Percentiles rank a stretch among this genome's conserved stretches.
Conservation (phyloP, 805 yeast genomes). For the Metschnikowia peoriensis region DNA sequence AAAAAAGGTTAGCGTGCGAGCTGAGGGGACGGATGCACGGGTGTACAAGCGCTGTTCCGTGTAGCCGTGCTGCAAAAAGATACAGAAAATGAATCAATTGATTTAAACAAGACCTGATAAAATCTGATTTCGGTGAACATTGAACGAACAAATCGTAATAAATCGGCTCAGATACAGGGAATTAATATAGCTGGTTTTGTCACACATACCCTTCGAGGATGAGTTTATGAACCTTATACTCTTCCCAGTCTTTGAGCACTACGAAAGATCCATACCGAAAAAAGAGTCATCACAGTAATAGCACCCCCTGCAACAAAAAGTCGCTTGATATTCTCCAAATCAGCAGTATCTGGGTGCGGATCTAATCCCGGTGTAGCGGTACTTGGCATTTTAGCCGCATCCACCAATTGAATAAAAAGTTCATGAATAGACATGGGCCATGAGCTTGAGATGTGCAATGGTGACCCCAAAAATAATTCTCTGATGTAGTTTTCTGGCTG, state of each 20-base stretch:
- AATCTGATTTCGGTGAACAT: no score
- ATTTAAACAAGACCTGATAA: no score
- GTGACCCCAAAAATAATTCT: constrained; percentile 65
- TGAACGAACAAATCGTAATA: no score
- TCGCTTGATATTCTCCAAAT: constrained; percentile 50
- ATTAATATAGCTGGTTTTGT: no score
- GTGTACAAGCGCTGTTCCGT: not conserved
- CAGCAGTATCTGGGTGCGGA: constrained; percentile 60
- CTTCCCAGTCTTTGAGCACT: constrained; percentile 17
- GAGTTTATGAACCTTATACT: not conserved
- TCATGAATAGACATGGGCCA: constrained; percentile 90
- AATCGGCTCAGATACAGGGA: not conserved
- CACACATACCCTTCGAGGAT: no score
- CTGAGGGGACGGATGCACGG: constrained; percentile 7
- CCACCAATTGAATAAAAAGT: constrained; percentile 80
- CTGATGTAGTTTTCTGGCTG: constrained; percentile 89
- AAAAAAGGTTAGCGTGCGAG: not conserved
- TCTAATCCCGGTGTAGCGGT: constrained; percentile 69
- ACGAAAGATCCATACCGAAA: constrained; percentile 65
- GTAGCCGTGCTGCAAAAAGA: not conserved
- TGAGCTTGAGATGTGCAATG: constrained; percentile 83
- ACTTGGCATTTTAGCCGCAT: constrained; percentile 80
- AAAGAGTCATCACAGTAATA: constrained; percentile 59
- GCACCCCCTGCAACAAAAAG: constrained; percentile 67
- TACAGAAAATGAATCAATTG: no score